phyloP scores from a whole-genome alignment of 768 basidiomycete species.

The Auricularia sp. region DNA sequence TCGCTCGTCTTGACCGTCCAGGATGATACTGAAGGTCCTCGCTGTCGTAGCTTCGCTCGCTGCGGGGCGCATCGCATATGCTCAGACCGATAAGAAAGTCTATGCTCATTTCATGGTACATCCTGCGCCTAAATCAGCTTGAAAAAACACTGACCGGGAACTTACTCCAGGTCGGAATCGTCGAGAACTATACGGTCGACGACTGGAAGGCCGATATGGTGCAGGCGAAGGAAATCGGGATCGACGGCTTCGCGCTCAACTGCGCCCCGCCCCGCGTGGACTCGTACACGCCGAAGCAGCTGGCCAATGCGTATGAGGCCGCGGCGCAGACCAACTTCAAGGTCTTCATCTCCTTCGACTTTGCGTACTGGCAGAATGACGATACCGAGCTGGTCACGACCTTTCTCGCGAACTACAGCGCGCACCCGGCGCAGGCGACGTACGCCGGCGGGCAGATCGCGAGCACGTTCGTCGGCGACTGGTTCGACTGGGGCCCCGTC shows the following conservation, averaged over 20 bases:
- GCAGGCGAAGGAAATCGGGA: background rate
- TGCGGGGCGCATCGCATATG: background rate
- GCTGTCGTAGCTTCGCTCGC: background rate
- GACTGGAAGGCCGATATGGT: constrained; percentile 1
- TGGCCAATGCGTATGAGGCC: background rate
- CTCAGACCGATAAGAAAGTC: background rate
- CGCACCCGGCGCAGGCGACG: background rate
- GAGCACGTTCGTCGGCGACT: constrained; percentile 2
- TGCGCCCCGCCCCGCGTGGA: constrained; percentile 1
- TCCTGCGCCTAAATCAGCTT: background rate
- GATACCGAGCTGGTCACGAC: background rate
- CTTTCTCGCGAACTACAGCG: constrained; percentile 2
- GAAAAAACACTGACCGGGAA: background rate
- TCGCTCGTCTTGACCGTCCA: background rate
- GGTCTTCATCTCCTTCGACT: constrained; percentile 3
- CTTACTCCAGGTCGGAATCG: background rate
- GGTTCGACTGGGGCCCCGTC: constrained; percentile 3
- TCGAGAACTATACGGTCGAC: background rate
- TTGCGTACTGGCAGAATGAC: constrained; percentile 3
- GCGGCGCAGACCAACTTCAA: background rate
- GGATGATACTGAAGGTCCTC: background rate
- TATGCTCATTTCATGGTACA: background rate
- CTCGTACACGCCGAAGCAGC: constrained; percentile 1
- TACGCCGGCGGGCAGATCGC: background rate
- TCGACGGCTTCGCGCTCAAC: constrained; percentile 2